Evolutionary conservation across 176 grass and related monocot genomes (phyloP).

Genomic region (Eragrostis nindensis): DNA sequence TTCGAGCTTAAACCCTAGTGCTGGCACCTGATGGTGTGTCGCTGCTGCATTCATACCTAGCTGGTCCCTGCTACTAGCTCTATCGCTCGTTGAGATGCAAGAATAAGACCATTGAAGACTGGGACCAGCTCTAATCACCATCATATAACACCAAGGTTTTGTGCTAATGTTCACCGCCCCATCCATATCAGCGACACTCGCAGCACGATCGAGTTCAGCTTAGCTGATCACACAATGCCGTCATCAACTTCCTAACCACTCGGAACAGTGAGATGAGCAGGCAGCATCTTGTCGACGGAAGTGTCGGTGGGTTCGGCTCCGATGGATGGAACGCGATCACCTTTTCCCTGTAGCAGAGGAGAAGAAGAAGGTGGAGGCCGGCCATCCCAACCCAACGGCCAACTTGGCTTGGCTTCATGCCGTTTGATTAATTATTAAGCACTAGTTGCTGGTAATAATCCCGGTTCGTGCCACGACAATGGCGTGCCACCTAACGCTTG

Average conservation of each 20-base stretch:
- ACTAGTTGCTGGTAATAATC: background rate
- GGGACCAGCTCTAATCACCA: background rate
- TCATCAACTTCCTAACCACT: no score
- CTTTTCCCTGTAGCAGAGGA: background rate
- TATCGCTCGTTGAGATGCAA: background rate
- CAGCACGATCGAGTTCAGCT: background rate
- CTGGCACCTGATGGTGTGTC: background rate
- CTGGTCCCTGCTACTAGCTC: background rate
- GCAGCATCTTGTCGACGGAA: background rate
- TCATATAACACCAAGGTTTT: background rate
- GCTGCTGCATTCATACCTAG: background rate
- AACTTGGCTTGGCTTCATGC: constrained; percentile 10
- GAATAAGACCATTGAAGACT: background rate
- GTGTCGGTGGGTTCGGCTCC: background rate
- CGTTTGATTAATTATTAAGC: background rate
- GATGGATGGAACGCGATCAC: background rate
- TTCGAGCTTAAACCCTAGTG: no score
- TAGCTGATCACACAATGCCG: no score
- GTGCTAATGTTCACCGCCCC: background rate
- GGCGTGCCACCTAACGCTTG: constrained; percentile 42
- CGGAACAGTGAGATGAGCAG: background rate
- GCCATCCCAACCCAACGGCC: constrained; percentile 33
- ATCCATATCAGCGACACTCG: background rate
- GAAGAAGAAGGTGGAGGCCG: constrained; percentile 23
- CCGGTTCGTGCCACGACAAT: constrained; percentile 19